Base-by-base conservation (phyloP, 2,329 filamentous ascomycete species). In the Talaromyces sp. region DNA sequence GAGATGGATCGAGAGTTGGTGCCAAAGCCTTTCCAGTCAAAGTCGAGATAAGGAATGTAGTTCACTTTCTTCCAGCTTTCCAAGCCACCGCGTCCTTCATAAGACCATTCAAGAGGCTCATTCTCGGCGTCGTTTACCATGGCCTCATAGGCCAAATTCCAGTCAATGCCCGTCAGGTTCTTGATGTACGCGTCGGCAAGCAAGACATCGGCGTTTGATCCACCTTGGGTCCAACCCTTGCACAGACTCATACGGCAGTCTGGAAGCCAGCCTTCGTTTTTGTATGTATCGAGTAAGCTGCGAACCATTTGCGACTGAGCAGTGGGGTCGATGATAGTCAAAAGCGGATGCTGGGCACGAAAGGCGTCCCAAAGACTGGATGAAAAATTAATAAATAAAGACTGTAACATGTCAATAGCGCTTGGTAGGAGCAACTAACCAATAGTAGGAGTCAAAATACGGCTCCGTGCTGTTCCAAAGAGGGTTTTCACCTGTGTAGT, bases 401-500 rank as follows among this genome's bases (percentile, higher is more conserved):
- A 10, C 21, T 14, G 17, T 19, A 11, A 6, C n/a, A 24, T 11
- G 21, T 3, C 24, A 24, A 57, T 12, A 21, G 43, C 19, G 21
- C 8, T 4, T 24, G n/a, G 19, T 5, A 14, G 46, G 24, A 27
- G 19, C 11, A 31, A 65, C 71, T 62, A 66, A 82, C 80, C 87
- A 90, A 71, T 91, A 91, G 64, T 88, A 89, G 0, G 86, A 88
- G 70, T 90, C 88, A 69, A 87, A 90, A 65, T 90, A 90, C 0
- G 87, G 87, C 70, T 89, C 86, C 0, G 73, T 75, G 56, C 82
- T 86, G 1, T 79, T 68, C 86, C 87, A 90, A 0, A 85, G 69
- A 3, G 86, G 85, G 61, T 90, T 90, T 70, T 90, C 88, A 1
- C 85, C 86, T 0, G 88, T 90, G 63, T 89, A 89, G 65, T 90